Evolutionary conservation across 2,329 filamentous ascomycete species (phyloP), one percentile per base, ranked within the genome.

Genomic region (Ilyonectria sp.): DNA sequence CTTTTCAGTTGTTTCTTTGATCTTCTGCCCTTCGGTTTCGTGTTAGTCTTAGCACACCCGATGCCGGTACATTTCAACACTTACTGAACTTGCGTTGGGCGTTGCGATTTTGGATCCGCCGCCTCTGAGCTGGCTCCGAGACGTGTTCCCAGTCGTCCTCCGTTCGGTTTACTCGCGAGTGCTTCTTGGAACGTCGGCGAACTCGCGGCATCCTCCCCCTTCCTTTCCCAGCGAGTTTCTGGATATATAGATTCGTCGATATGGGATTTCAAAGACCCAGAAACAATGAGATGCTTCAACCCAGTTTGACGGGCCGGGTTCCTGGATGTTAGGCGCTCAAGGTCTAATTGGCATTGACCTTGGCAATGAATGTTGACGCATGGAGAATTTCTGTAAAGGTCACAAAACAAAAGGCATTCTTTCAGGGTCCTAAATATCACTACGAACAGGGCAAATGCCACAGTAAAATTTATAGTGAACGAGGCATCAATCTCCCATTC

Each of bases 41-140:
- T 17, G 11, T 40, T 40, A 40, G 37, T 40, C 37, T 26, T 40
- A 40, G 37, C 6, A 40, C 17, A n/a, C 17, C 13, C 11, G 37
- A 40, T 40, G 5, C 37, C 17, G 37, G 13, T 15, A 2, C 17
- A 13, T 40, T 19, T 11, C 17, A 10, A 10, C 4, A 29, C 47
- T 15, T 6, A 50, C 47, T 50, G 6, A 50, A 50, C 19, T 29
- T 50, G 47, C 47, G 47, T 26, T 50, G 47, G 26, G 47, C 47
- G 10, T 26, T 21, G 47, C 47, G 47, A 50, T 50, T 50, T 15
- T 50, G 47, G 19, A 50, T 50, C 26, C 47, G 47, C 23, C 47
- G 19, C 47, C 47, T 50, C n/a, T 21, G 19, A 23, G 23, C 21
- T 10, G 47, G 47, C 19, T 50, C 47, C 15, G 47, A 15, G 4